These are phyloP conservation scores for Schwanniomyces sp. DNA, from an alignment of 805 yeast genomes.

Conservation along the genomic window DNA sequence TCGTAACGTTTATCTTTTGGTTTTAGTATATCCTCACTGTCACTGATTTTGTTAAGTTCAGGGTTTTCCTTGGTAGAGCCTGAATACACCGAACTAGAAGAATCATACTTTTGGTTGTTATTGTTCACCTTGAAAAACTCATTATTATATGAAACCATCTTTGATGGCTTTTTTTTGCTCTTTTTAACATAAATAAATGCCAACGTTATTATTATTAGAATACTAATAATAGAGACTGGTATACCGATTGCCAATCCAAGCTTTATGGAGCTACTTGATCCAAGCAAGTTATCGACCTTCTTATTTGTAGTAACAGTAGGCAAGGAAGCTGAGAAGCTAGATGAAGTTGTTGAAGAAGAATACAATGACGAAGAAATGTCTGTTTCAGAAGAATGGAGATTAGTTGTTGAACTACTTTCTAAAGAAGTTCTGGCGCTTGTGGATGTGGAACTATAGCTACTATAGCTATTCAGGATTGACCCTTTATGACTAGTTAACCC, in stretches of 20 bases:
- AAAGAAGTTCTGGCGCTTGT: neutral
- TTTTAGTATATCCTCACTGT: conserved; percentile 1
- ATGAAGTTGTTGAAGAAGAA: neutral
- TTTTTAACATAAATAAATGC: conserved; percentile 19
- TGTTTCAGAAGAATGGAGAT: neutral
- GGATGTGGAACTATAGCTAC: neutral
- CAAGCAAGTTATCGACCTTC: neutral
- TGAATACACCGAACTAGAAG: neutral
- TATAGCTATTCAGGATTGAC: no score
- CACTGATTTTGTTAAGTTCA: neutral
- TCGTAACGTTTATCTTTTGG: conserved; percentile 11
- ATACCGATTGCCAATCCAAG: conserved; percentile 34
- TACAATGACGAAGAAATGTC: neutral
- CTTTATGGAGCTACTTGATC: conserved; percentile 10
- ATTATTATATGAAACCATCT: conserved; percentile 7
- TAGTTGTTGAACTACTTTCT: neutral
- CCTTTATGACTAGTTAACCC: no score
- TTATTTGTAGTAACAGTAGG: neutral
- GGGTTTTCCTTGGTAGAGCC: neutral
- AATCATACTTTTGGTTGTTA: conserved; percentile 1
- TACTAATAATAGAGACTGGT: conserved; percentile 26
- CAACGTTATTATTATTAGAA: conserved; percentile 18
- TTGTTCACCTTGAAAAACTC: conserved; percentile 5
- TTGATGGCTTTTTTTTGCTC: conserved; percentile 10
- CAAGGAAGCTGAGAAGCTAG: neutral